Evolutionary conservation across 345 rosid species (phyloP).

Genomic region (Gossypium arboreum): DNA sequence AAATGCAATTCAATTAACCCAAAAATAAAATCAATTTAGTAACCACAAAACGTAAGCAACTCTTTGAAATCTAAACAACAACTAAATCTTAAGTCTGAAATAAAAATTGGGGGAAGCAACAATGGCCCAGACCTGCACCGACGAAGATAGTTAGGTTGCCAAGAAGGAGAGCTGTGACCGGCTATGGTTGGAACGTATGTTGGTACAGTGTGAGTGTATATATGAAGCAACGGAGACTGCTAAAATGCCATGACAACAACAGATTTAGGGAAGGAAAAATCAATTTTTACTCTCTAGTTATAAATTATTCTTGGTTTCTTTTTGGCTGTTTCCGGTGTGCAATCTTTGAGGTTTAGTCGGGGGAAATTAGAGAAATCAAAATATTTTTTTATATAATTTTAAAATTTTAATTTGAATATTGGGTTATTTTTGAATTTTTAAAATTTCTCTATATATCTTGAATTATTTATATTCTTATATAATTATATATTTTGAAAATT

Average conservation of each 20-base stretch:
- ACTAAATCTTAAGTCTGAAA: background rate
- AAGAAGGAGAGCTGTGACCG: slow-evolving; percentile 48
- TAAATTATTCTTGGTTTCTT: no score
- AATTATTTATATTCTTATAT: no score
- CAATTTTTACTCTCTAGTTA: no score
- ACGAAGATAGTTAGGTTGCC: slow-evolving; percentile 53
- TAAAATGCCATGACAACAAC: slow-evolving; percentile 7
- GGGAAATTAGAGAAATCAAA: background rate
- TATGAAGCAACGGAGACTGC: background rate
- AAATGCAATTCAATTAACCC: background rate
- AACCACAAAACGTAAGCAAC: background rate
- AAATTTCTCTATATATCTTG: no score
- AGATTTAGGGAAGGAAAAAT: no score
- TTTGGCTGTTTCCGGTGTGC: no score
- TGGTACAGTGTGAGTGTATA: background rate
- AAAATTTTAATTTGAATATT: no score
- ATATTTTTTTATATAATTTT: no score
- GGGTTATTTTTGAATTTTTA: no score
- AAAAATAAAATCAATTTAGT: background rate
- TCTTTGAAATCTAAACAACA: background rate
- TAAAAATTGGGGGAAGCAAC: background rate
- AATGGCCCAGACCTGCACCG: slow-evolving; percentile 49
- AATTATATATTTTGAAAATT: no score
- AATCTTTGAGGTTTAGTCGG: background rate
- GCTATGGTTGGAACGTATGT: background rate